Conservation (phyloP, 2,329 filamentous ascomycete genomes). For the Pseudopyrenochaeta lycopersici region DNA sequence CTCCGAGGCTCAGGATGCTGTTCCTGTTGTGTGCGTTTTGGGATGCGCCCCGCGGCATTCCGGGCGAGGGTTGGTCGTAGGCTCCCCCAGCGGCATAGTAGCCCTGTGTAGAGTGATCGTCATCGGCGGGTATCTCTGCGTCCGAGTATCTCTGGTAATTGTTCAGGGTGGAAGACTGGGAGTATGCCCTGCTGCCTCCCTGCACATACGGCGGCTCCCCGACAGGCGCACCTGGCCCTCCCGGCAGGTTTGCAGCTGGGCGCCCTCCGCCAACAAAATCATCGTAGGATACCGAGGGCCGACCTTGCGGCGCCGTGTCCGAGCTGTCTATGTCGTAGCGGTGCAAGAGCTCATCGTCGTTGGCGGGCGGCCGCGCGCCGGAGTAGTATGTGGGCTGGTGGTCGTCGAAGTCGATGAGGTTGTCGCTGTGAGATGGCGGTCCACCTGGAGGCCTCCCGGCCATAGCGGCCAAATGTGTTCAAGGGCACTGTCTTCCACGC, state of each 20-base stretch:
- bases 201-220: slow-evolving; percentile 46
- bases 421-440: slow-evolving; percentile 56
- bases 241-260: slow-evolving; percentile 54
- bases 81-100: slow-evolving; percentile 77
- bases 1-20: slow-evolving; percentile 86
- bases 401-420: slow-evolving; percentile 78
- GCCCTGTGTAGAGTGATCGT: slow-evolving; percentile 74
- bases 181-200: slow-evolving; percentile 60
- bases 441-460: slow-evolving; percentile 64
- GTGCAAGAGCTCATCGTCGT: slow-evolving; percentile 81
- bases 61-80: slow-evolving; percentile 64
- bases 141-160: slow-evolving; percentile 95
- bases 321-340: slow-evolving; percentile 75
- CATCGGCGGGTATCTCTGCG: slow-evolving; percentile 81
- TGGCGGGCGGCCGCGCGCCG: slow-evolving; percentile 79
- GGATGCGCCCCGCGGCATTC: slow-evolving; percentile 57
- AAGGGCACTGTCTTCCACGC: slow-evolving; percentile 30
- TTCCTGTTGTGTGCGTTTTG: slow-evolving; percentile 77
- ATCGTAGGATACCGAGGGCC: slow-evolving; percentile 92
- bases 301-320: slow-evolving; percentile 69
- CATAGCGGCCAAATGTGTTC: slow-evolving; percentile 50
- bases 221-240: slow-evolving; percentile 53
- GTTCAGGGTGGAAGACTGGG: slow-evolving; percentile 81
- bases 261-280: slow-evolving; percentile 82
- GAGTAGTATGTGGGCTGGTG: slow-evolving; percentile 75